Percentiles rank a stretch among this genome's conserved stretches.
Conservation (phyloP, 2,329 filamentous ascomycete genomes). For the Rutstroemia sp. region DNA sequence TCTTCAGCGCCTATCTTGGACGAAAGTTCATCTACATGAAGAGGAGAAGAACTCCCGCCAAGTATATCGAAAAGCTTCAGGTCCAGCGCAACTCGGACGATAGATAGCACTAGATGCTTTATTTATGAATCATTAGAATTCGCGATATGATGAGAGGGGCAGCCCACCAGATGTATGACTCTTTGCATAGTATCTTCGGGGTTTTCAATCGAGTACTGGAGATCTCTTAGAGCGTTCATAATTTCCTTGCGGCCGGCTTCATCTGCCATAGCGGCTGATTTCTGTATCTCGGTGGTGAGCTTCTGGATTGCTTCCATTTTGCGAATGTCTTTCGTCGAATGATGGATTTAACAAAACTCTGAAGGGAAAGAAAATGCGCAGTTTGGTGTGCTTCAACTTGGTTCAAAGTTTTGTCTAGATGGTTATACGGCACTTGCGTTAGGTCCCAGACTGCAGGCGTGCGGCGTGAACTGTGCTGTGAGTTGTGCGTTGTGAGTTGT, state of each 20-base stretch:
- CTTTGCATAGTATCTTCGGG: constrained; percentile 4
- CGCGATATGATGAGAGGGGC: not conserved
- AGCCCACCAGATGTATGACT: not conserved
- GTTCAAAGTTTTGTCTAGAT: too few species aligned
- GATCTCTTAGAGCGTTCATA: not conserved
- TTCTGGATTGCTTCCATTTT: not conserved
- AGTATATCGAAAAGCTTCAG: not conserved
- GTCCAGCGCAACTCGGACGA: not conserved
- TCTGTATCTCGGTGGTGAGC: not conserved
- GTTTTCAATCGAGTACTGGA: constrained; percentile 3
- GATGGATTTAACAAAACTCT: too few species aligned
- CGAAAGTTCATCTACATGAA: not conserved
- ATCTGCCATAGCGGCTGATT: not conserved
- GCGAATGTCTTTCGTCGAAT: not conserved
- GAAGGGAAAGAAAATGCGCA: too few species aligned
- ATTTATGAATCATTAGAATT: not conserved
- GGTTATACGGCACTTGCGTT: too few species aligned
- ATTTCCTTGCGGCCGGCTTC: not conserved
- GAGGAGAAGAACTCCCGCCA: not conserved
- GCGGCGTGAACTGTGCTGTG: too few species aligned
- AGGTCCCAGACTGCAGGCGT: too few species aligned
- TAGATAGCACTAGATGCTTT: not conserved
- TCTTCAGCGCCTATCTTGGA: not conserved
- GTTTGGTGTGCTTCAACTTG: too few species aligned
- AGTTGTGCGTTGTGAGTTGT: too few species aligned